Percentiles rank a stretch among this genome's conserved stretches.
Evolutionary conservation across 257 asterid genomes (phyloP).

Genomic region (Solanum infundibuliforme): DNA sequence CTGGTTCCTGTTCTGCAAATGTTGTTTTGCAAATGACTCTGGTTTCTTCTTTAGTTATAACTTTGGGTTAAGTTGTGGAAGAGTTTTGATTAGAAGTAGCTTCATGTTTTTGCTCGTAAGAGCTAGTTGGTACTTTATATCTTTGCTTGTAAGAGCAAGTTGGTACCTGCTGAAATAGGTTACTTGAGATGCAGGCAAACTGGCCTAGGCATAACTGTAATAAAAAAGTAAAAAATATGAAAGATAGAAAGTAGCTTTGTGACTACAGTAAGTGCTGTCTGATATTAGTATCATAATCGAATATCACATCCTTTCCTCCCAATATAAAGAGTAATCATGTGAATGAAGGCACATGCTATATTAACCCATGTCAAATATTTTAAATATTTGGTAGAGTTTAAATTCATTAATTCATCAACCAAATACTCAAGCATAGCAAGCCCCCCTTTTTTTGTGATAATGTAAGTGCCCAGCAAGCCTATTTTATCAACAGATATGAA

Average conservation of each 20-base stretch:
- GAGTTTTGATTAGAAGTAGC: background rate
- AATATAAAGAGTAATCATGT: background rate
- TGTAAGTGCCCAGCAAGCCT: background rate
- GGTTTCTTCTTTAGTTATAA: background rate
- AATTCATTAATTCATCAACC: background rate
- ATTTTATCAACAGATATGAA: background rate
- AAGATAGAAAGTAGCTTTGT: background rate
- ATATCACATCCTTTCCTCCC: background rate
- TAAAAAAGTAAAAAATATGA: background rate
- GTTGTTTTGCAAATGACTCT: background rate
- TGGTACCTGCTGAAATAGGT: background rate
- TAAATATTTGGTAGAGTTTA: background rate
- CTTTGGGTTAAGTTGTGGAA: background rate
- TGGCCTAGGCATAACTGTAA: background rate
- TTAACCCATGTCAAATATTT: background rate
- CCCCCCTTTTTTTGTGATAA: background rate
- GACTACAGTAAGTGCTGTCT: background rate
- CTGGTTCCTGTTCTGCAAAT: background rate
- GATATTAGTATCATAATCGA: background rate
- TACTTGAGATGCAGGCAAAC: background rate
- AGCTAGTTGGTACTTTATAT: background rate
- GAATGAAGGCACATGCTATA: background rate
- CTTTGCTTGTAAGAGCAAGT: background rate
- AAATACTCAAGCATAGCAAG: background rate
- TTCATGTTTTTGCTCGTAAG: background rate